phyloP scores from a whole-genome alignment of 805 yeast species.

The Kazachstania taianensis region DNA sequence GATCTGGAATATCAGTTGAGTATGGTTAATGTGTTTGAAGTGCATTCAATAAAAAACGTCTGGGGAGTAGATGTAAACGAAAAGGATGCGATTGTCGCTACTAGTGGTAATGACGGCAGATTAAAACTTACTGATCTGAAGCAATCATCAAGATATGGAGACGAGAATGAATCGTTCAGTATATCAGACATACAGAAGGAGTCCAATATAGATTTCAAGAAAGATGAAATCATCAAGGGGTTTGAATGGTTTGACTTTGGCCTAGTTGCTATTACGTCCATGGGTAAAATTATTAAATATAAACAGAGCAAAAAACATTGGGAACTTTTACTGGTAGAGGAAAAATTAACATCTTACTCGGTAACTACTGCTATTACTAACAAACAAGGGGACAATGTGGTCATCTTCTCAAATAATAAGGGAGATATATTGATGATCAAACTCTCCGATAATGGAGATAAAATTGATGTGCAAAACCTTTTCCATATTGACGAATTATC shows the following conservation, averaged over 20 bases:
- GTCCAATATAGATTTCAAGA: slow-evolving; percentile 24
- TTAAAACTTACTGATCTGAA: slow-evolving; percentile 51
- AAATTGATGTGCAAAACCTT: slow-evolving; percentile 13
- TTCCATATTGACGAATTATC: slow-evolving; percentile 25
- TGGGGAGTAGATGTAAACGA: slow-evolving; percentile 67
- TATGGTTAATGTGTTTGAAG: slow-evolving; percentile 39
- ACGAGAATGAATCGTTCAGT: slow-evolving; percentile 22
- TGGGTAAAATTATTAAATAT: slow-evolving; percentile 40
- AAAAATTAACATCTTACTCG: slow-evolving; percentile 32
- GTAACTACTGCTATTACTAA: slow-evolving; percentile 34
- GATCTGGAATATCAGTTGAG: slow-evolving; percentile 10
- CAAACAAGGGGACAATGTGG: slow-evolving; percentile 19
- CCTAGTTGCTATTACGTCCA: slow-evolving; percentile 46
- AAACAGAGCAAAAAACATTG: slow-evolving; percentile 17
- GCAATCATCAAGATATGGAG: slow-evolving; percentile 23
- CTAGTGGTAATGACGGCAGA: slow-evolving; percentile 94
- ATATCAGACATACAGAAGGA: slow-evolving; percentile 28
- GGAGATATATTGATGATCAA: slow-evolving; percentile 38
- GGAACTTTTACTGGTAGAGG: slow-evolving; percentile 18
- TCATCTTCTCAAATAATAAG: slow-evolving; percentile 28
- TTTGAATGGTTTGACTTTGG: slow-evolving; percentile 40
- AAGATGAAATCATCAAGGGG: slow-evolving; percentile 53
- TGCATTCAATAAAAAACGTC: slow-evolving; percentile 75
- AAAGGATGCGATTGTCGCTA: slow-evolving; percentile 42
- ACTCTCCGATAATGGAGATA: slow-evolving; percentile 31